Conservation (phyloP, 768 basidiomycete genomes). For the Auriscalpium orientale region DNA sequence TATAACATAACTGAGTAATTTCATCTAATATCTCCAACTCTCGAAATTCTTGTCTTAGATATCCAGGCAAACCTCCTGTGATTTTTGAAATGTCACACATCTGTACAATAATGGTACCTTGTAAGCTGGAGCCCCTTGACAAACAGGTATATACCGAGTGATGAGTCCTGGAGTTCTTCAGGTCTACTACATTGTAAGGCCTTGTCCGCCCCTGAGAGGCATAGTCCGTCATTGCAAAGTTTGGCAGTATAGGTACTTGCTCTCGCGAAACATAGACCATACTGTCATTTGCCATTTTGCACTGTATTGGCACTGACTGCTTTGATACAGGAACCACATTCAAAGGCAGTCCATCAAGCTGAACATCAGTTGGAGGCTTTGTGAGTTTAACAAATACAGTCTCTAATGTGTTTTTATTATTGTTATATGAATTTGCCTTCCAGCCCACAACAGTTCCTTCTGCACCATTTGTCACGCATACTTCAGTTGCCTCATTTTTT, state of each 20-base stretch:
- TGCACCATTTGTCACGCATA: conserved; percentile 20
- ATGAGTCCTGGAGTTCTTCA: conserved; percentile 6
- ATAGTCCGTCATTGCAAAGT: conserved; percentile 21
- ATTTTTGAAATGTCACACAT: conserved; percentile 6
- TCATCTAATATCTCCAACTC: conserved; percentile 10
- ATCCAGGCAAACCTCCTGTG: conserved; percentile 5
- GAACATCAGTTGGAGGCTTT: background rate
- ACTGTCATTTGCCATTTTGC: conserved; percentile 4
- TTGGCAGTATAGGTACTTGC: conserved; percentile 14
- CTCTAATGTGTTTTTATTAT: conserved; percentile 1
- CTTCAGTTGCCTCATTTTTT: conserved; percentile 17
- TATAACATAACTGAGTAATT: conserved; percentile 2
- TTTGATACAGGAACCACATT: conserved; percentile 16
- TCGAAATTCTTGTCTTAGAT: conserved; percentile 15
- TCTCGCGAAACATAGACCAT: background rate
- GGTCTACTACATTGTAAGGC: conserved; percentile 13
- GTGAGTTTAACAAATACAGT: conserved; percentile 13
- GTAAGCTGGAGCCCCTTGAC: conserved; percentile 10
- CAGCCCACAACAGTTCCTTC: conserved; percentile 15
- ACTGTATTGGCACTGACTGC: background rate
- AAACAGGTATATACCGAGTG: conserved; percentile 18
- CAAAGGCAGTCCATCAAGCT: conserved; percentile 8
- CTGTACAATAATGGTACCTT: conserved; percentile 14
- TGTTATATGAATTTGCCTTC: background rate
- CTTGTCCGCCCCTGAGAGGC: conserved; percentile 17